Conservation (phyloP, 1,284 basidiomycete species). For the Macrocystidia cucumis region DNA sequence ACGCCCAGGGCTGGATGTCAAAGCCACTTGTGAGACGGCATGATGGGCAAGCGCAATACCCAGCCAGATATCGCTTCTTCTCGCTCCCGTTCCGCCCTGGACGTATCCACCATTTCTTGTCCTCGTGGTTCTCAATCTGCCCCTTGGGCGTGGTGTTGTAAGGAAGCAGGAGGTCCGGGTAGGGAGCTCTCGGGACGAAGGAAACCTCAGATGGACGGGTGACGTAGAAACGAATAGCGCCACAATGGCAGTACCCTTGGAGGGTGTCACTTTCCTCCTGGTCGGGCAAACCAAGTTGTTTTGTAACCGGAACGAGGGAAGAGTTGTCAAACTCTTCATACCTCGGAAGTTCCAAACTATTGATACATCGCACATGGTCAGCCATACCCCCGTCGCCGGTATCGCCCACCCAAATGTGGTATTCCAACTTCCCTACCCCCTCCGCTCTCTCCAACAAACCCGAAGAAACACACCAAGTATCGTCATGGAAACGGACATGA, state of each 20-base stretch:
- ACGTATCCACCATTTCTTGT: not conserved
- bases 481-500: slow-evolving; percentile 6
- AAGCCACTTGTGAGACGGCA: slow-evolving; percentile 22
- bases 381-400: slow-evolving; percentile 22
- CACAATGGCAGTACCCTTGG: too few relatives aligned
- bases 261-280: slow-evolving; percentile 6
- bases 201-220: slow-evolving; percentile 5
- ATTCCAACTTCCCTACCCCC: slow-evolving; percentile 13
- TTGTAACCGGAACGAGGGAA: too few relatives aligned
- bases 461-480: not conserved
- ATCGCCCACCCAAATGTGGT: slow-evolving; percentile 19
- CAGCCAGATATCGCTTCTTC: slow-evolving; percentile 18
- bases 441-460: slow-evolving; percentile 9
- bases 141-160: not conserved
- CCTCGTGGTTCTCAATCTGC: not conserved
- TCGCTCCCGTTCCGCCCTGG: too few relatives aligned
- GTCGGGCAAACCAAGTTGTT: too few relatives aligned
- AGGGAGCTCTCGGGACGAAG: not conserved
- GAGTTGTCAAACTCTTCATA: slow-evolving; percentile 1
- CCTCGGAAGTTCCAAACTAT: slow-evolving; percentile 4
- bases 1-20: slow-evolving; percentile 24
- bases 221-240: too few relatives aligned
- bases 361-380: slow-evolving; percentile 9
- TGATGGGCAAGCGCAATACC: slow-evolving; percentile 22
- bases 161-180: not conserved